A percentile compares a stretch with the other conserved stretches of the same genome.
Conservation (phyloP, 345 rosid species). For the Dipteronia dyeriana region DNA sequence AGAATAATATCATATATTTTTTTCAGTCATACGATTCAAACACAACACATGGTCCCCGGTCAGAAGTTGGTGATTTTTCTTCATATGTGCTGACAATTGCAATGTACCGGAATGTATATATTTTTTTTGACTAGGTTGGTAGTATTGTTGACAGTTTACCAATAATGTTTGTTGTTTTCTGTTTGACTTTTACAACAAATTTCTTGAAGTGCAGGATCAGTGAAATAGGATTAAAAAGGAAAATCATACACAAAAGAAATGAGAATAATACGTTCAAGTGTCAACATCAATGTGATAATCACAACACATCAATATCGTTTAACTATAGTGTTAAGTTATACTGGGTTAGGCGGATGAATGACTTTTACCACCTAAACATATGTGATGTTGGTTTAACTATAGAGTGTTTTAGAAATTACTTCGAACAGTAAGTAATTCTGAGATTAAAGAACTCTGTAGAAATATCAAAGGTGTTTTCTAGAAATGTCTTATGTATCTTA, state of each 20-base stretch:
- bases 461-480: not conserved
- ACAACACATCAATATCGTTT: too few relatives aligned
- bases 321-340: too few relatives aligned
- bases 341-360: too few relatives aligned
- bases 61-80: slow-evolving; percentile 1
- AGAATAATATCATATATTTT: not conserved
- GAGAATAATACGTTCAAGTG: not conserved
- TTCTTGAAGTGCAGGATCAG: not conserved
- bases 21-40: not conserved
- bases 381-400: too few relatives aligned
- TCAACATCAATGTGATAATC: not conserved
- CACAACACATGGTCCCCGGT: not conserved
- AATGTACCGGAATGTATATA: not conserved
- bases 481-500: too few relatives aligned
- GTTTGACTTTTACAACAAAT: not conserved
- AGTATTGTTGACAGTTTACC: not conserved
- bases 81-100: not conserved
- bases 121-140: not conserved
- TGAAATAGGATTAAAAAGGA: too few relatives aligned
- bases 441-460: not conserved
- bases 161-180: not conserved
- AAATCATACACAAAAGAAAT: too few relatives aligned
- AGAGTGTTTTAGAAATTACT: too few relatives aligned
- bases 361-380: too few relatives aligned
- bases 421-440: too few relatives aligned